Conservation (phyloP, 2,329 filamentous ascomycete genomes). For the Aureobasidium sp. region DNA sequence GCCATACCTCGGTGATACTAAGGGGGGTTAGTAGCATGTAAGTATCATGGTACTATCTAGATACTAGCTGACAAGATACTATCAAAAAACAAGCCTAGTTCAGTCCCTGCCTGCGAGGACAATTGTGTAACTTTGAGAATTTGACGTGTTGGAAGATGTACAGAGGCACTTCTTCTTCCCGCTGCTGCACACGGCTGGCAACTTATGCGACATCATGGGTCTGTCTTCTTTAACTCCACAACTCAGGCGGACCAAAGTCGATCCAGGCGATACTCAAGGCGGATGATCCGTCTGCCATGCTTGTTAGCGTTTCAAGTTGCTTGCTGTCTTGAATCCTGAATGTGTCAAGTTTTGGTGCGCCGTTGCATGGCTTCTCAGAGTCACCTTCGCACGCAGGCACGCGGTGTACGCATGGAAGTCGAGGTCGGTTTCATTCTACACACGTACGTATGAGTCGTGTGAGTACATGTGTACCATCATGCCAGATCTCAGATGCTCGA, state of each 20-base stretch:
- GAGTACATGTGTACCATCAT: slow-evolving; percentile 12
- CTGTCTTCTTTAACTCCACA: slow-evolving; percentile 8
- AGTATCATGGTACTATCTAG: no score
- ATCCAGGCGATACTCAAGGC: neutral
- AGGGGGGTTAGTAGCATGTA: no score
- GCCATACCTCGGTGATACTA: no score
- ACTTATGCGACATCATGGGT: slow-evolving; percentile 6
- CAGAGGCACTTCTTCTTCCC: neutral
- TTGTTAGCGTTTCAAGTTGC: slow-evolving; percentile 13
- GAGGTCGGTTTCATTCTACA: neutral
- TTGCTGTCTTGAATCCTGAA: neutral
- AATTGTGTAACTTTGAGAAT: slow-evolving; percentile 1
- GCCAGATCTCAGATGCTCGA: slow-evolving; percentile 10
- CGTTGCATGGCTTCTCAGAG: slow-evolving; percentile 1
- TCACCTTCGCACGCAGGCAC: slow-evolving; percentile 12
- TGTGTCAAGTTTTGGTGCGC: slow-evolving; percentile 6
- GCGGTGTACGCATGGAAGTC: slow-evolving; percentile 2
- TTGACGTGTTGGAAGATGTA: slow-evolving; percentile 9
- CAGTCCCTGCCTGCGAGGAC: neutral
- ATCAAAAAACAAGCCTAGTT: no score
- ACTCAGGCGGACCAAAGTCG: slow-evolving; percentile 13
- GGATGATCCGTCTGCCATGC: slow-evolving; percentile 11
- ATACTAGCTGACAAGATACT: no score
- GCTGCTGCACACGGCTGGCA: slow-evolving; percentile 4
- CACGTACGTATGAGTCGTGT: neutral